Conservation (phyloP, 148 eudicot species). For the Silene latifolia region DNA sequence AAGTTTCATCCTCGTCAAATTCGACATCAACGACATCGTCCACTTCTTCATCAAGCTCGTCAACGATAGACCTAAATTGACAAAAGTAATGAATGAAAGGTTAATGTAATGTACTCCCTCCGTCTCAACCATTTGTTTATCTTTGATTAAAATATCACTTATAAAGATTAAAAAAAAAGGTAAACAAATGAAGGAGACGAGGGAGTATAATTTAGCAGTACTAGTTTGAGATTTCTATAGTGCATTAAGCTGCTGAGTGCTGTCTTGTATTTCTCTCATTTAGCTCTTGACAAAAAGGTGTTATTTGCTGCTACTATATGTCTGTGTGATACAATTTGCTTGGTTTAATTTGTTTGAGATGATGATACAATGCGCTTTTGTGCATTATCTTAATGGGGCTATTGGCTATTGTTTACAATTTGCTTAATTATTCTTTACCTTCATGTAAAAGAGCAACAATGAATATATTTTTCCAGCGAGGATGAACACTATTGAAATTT, state of each 20-base stretch:
- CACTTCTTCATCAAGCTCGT: constrained; percentile 26
- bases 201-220: constrained; percentile 8
- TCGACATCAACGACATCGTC: constrained; percentile 36
- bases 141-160: no score
- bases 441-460: no score
- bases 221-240: constrained; percentile 6
- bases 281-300: not conserved
- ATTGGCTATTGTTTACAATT: not conserved
- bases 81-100: no score
- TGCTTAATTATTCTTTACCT: no score
- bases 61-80: constrained; percentile 8
- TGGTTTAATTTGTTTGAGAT: not conserved
- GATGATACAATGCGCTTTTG: not conserved
- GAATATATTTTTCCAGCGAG: no score
- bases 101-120: not conserved
- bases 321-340: not conserved
- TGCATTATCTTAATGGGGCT: not conserved
- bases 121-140: no score
- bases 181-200: no score
- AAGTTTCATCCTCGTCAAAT: constrained; percentile 38
- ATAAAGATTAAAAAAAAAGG: no score
- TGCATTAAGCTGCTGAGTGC: constrained; percentile 6
- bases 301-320: not conserved
- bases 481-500: no score
- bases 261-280: constrained; percentile 7